Percentiles rank a stretch among this genome's conserved stretches.
These are phyloP conservation scores for Aspergillus persii DNA, from an alignment of 2,329 filamentous ascomycete species.

Conservation along the genomic window DNA sequence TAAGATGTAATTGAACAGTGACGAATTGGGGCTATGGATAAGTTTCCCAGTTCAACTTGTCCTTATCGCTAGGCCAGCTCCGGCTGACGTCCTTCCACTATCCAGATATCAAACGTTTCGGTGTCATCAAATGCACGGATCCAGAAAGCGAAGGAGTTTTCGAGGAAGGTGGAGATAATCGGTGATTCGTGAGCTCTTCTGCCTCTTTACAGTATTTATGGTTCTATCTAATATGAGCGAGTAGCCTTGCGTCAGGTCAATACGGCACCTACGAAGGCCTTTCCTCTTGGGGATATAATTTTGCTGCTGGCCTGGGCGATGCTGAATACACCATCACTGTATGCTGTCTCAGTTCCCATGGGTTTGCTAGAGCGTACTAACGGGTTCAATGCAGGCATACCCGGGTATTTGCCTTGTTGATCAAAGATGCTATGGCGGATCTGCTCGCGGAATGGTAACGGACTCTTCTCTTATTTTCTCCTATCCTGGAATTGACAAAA, in stretches of 20 bases:
- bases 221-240: conserved; percentile 30
- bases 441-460: conserved; percentile 42
- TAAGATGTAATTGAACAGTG: conserved; percentile 31
- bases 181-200: conserved; percentile 47
- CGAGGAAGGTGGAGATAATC: conserved; percentile 43
- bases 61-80: neutral
- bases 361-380: no score
- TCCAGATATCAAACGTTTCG: conserved; percentile 56
- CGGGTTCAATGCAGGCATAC: conserved; percentile 35
- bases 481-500: conserved; percentile 12
- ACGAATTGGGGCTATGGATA: conserved; percentile 60
- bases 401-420: conserved; percentile 59
- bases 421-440: conserved; percentile 54
- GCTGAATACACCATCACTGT: conserved; percentile 57
- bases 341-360: no score
- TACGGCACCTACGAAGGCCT: conserved; percentile 58
- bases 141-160: conserved; percentile 39
- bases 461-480: neutral
- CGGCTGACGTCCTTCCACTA: conserved; percentile 23
- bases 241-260: conserved; percentile 54
- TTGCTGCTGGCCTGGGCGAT: conserved; percentile 56
- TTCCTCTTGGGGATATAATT: conserved; percentile 55
- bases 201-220: no score
- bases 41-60: conserved; percentile 8
- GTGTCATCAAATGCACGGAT: conserved; percentile 46